Base-by-base conservation (phyloP, 2,329 filamentous ascomycete genomes). In the Colletotrichum sp. region DNA sequence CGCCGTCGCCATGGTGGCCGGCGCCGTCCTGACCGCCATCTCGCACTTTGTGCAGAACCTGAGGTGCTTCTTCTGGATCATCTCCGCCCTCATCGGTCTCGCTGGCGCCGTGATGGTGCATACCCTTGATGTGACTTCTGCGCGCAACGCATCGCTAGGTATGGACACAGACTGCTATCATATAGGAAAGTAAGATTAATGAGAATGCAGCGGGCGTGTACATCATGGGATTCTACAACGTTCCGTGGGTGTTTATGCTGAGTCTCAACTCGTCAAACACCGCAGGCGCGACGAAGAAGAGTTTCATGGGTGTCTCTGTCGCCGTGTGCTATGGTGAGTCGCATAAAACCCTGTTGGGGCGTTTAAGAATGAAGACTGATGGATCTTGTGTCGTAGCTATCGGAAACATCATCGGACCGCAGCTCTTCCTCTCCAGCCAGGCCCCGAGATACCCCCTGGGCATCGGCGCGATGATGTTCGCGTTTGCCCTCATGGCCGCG, bases 151-250 rank as follows among this genome's bases (percentile, higher is more conserved):
- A 0, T 82, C 82, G 0, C 36, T 84, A 1, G 81, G 44, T 52
- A 52, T 4, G 44, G 10, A 52, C 13, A 52, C 3, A 1, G 12
- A 21, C n/a, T 49, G n/a, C 44, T 21, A 13, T 52, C 2, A 6
- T 52, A 52, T 7, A 52, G 10, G 0, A 21, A 7, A 52, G 7
- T 4, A 3, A 21, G n/a, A 52, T 12, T 52, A 7, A 52, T 52
- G 44, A 21, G n/a, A 52, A 21, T 1, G 3, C 81, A 0, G 55
- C 55, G 7, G 55, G 59, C 1, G 82, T 83, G 4, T 84, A 84
- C 32, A 69, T 84, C 1, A 82, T 83, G 82, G 82, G 82, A 0
- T 83, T 84, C 36, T 83, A 83, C n/a, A 84, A 84, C 21, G 79
- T 81, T 0, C 78, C 82, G 0, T 84, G 79, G 72, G 79, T 83